Base-by-base conservation (phyloP, 768 basidiomycete species). In the Sutorius australiensis region DNA sequence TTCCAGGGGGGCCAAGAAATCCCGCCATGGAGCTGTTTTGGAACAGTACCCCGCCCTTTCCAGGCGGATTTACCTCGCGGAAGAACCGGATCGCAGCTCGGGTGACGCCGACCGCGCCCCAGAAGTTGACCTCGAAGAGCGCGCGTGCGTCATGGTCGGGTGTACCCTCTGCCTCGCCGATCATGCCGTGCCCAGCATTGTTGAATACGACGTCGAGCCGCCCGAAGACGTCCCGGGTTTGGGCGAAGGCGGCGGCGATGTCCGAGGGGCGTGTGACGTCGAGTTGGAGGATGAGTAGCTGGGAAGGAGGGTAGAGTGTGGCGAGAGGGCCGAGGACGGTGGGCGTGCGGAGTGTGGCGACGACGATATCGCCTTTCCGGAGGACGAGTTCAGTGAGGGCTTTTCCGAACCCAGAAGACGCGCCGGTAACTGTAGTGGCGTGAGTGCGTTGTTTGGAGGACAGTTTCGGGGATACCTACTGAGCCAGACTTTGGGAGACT, bases 151-250 rank as follows among this genome's bases (percentile, higher is more conserved):
- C 60, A 0, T 55, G 58, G 6, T 69, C 67, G 3, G 68, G 55
- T 12, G 64, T 67, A 17, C 57, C 65, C 58, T 77, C 76, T 24
- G 70, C 59, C 40, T 75, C 72, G 7, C 63, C 64, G 1, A 69
- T 28, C 8, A 70, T 38, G 0, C 42, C 58, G 27, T 60, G 65
- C 34, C 57, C 65, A 50, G 77, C 76, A 56, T 78, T 79, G 62
- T 71, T 75, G 61, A 72, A 72, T 5, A 78, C 75, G 44, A 77
- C 72, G 51, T 77, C 77, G 27, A 77, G 61, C 13, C 72, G 55
- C 3, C 73, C 72, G 59, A 77, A 77, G 6, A 55, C 54, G 11
- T 64, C 60, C 34, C 65, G 62, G 0, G 70, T 66, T 8, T 53
- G 50, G 0, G 54, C 45, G 49, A 79, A 78, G 0, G 71, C 75